Base-by-base conservation (phyloP, 2,329 filamentous ascomycete genomes). In the Aulographum hederae region DNA sequence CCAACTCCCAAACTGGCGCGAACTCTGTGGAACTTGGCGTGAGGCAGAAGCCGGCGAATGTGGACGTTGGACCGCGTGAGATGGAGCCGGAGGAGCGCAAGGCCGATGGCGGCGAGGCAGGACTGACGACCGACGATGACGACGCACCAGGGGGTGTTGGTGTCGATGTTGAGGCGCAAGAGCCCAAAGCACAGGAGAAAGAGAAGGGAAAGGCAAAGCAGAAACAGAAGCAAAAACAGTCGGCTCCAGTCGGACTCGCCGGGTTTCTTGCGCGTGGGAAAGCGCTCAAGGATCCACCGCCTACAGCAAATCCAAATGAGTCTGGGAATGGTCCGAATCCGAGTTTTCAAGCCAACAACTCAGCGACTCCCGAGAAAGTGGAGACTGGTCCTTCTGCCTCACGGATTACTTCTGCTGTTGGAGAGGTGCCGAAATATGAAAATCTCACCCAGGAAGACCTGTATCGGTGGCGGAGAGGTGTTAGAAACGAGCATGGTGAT, bases 401-500 rank as follows among this genome's bases (percentile, higher is more conserved):
- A n/a, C n/a, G n/a, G n/a, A n/a, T n/a, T n/a, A n/a, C n/a, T n/a
- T n/a, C n/a, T n/a, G n/a, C n/a, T n/a, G n/a, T n/a, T n/a, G n/a
- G n/a, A n/a, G n/a, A n/a, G n/a, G n/a, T n/a, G n/a, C n/a, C n/a
- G n/a, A n/a, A n/a, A n/a, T n/a, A n/a, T n/a, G n/a, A n/a, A 13
- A 18, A 37, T 18, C 30, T 34, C 11, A 36, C 18, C 13, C 18
- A 34, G 25, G 37, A 43, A 19, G 43, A 51, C 26, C 37, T 59
- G 15, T 44, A 53, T 30, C 48, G 49, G 18, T 39, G 60, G n/a
- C 42, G 48, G 10, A 41, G 45, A 18, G 55, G 57, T 3, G 48
- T 61, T 23, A 50, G 49, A 31, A 58, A 61, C 38, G 51, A 56
- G 36, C 53, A 52, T 2, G 79, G 75, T 58, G 78, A 74, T 50